These are phyloP conservation scores for Polysphondylium violaceum DNA, from an alignment of 78 protist species.

Conservation along the genomic window DNA sequence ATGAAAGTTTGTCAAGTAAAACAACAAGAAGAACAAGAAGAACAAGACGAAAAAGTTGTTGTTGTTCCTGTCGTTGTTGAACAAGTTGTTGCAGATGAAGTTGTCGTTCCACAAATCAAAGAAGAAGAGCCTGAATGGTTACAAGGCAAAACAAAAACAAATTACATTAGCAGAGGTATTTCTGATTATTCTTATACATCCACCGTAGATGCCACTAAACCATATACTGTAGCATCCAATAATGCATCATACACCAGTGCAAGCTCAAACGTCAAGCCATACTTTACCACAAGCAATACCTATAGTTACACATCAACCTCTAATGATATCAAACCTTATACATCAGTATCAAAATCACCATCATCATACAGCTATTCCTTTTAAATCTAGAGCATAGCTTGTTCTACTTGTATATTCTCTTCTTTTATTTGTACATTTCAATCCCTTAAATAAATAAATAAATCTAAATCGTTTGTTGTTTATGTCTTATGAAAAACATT, in stretches of 20 bases:
- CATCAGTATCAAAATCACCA: neutral
- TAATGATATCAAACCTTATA: neutral
- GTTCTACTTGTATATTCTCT: no score
- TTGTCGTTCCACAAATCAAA: neutral
- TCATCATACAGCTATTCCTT: neutral
- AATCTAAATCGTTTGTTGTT: no score
- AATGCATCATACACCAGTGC: neutral
- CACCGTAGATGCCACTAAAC: neutral
- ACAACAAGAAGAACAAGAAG: slow-evolving; percentile 8
- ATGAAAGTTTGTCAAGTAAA: neutral
- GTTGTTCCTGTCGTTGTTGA: neutral
- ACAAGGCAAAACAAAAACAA: neutral
- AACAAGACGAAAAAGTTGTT: no score
- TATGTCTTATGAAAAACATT: no score
- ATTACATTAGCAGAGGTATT: neutral
- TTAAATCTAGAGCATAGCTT: neutral
- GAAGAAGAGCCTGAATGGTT: slow-evolving; percentile 19
- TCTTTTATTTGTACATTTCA: no score
- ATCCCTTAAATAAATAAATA: no score
- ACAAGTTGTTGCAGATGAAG: neutral
- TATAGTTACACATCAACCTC: neutral
- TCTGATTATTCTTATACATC: neutral
- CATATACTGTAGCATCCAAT: neutral
- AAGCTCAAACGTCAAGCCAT: neutral
- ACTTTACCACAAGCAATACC: neutral